Evolutionary conservation across 345 rosid genomes (phyloP).

Genomic region (Orychophragmus violaceus): DNA sequence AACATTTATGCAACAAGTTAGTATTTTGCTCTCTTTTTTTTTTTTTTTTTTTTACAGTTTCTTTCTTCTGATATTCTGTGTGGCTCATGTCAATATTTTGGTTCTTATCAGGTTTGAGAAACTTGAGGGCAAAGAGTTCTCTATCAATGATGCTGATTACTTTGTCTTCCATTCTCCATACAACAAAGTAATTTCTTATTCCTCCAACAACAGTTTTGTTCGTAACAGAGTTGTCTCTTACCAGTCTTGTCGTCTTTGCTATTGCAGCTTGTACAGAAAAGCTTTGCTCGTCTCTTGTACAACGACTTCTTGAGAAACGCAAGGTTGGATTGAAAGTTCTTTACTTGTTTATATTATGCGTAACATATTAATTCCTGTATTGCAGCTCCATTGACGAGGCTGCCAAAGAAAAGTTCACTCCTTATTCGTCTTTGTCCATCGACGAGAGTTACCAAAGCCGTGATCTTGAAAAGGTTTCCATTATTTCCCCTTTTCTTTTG

Average conservation of each 20-base stretch:
- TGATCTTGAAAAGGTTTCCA: slow-evolving; percentile 92
- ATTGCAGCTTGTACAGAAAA: slow-evolving; percentile 97
- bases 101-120: slow-evolving; percentile 64
- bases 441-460: slow-evolving; percentile 94
- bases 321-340: slow-evolving; percentile 37
- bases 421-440: slow-evolving; percentile 63
- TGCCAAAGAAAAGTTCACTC: slow-evolving; percentile 75
- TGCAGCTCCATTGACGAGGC: slow-evolving; percentile 75
- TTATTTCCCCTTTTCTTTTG: neutral
- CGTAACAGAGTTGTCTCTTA: neutral
- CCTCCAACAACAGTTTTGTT: neutral
- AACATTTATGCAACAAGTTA: slow-evolving; percentile 76
- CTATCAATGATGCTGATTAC: slow-evolving; percentile 68
- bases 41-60: neutral
- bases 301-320: slow-evolving; percentile 80
- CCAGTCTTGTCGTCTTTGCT: slow-evolving; percentile 16
- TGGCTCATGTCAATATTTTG: slow-evolving; percentile 1
- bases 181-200: slow-evolving; percentile 59
- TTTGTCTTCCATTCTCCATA: slow-evolving; percentile 96
- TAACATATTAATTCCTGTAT: neutral
- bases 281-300: slow-evolving; percentile 87
- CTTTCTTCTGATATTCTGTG: slow-evolving; percentile 3
- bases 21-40: slow-evolving; percentile 17
- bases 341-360: neutral
- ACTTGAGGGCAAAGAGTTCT: slow-evolving; percentile 73